A percentile compares a stretch with the other conserved stretches of the same genome.
These are phyloP conservation scores for Vitis rupestris DNA, from an alignment of 164 flowering plant species.

Conservation along the genomic window DNA sequence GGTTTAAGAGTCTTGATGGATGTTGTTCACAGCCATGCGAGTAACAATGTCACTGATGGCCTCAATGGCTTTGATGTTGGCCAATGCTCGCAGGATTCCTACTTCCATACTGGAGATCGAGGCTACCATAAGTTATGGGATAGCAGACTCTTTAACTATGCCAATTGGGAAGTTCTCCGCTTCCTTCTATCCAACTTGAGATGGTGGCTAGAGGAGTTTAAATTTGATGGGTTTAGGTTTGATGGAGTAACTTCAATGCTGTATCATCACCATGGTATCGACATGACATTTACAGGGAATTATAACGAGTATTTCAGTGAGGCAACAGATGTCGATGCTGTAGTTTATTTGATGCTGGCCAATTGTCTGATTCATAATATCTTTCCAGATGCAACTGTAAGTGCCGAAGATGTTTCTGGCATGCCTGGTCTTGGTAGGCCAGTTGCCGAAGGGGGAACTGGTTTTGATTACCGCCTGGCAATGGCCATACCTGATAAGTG, in stretches of 20 bases:
- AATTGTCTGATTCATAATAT: constrained; percentile 61
- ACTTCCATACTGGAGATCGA: constrained; percentile 84
- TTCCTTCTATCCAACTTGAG: constrained; percentile 91
- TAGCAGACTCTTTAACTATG: constrained; percentile 89
- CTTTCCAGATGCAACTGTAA: constrained; percentile 80
- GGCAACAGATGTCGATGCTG: constrained; percentile 93
- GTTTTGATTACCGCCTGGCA: constrained; percentile 93
- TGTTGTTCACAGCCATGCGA: constrained; percentile 94
- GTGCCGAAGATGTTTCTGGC: constrained; percentile 98
- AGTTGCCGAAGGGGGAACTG: constrained; percentile 81
- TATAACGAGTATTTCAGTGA: constrained; percentile 88
- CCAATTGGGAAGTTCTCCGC: constrained; percentile 97
- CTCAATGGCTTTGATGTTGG: constrained; percentile 97
- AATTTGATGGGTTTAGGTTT: constrained; percentile 95
- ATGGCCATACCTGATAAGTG: constrained; percentile 98
- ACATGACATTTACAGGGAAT: constrained; percentile 74
- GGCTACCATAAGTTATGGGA: constrained; percentile 96
- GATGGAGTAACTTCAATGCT: constrained; percentile 98
- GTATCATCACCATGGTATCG: constrained; percentile 93
- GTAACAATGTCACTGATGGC: constrained; percentile 91
- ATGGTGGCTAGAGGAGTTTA: constrained; percentile 95
- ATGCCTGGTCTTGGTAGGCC: constrained; percentile 88
- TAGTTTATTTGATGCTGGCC: constrained; percentile 90
- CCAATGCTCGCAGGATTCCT: constrained; percentile 82
- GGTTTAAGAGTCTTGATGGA: constrained; percentile 90